phyloP scores from a whole-genome alignment of 139 green algal species.

The Chlorella sorokiniana region DNA sequence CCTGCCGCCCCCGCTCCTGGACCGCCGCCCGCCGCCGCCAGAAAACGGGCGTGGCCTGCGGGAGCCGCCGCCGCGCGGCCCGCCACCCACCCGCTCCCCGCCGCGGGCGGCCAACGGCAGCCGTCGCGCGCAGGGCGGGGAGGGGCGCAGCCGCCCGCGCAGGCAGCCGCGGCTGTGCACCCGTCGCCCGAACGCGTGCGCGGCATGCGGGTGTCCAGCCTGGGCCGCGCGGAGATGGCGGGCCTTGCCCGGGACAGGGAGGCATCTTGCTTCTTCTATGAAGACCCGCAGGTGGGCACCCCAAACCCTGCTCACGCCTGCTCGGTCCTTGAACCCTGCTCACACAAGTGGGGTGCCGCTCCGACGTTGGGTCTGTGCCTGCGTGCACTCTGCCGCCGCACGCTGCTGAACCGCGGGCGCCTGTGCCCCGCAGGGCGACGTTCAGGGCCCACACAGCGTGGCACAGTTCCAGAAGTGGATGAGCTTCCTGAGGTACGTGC shows the following conservation, averaged over 20 bases:
- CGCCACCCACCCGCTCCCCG: neutral
- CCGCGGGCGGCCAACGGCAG: neutral
- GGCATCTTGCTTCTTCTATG: constrained; percentile 7
- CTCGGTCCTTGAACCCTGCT: neutral
- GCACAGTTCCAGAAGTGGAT: constrained; percentile 33
- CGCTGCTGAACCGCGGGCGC: too few species aligned
- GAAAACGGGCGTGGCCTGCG: neutral
- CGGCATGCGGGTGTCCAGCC: neutral
- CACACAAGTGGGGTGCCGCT: too few species aligned
- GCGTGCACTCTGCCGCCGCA: too few species aligned
- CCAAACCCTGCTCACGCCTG: neutral
- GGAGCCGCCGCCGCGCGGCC: neutral
- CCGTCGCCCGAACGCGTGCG: neutral
- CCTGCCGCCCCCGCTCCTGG: neutral
- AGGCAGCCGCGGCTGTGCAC: too few species aligned
- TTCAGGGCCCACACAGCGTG: constrained; percentile 29
- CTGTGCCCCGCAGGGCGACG: constrained; percentile 9
- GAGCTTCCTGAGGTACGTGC: constrained; percentile 21
- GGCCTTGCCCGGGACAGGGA: neutral
- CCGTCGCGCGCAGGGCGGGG: neutral
- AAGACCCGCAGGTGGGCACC: constrained; percentile 13
- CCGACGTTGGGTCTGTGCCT: too few species aligned
- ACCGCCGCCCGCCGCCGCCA: neutral
- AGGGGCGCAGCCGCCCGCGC: neutral
- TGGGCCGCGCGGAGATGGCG: neutral